Evolutionary conservation across 2,329 filamentous ascomycete species (phyloP), one percentile per base, ranked within the genome.

Genomic region (Aspergillus fijiensis): DNA sequence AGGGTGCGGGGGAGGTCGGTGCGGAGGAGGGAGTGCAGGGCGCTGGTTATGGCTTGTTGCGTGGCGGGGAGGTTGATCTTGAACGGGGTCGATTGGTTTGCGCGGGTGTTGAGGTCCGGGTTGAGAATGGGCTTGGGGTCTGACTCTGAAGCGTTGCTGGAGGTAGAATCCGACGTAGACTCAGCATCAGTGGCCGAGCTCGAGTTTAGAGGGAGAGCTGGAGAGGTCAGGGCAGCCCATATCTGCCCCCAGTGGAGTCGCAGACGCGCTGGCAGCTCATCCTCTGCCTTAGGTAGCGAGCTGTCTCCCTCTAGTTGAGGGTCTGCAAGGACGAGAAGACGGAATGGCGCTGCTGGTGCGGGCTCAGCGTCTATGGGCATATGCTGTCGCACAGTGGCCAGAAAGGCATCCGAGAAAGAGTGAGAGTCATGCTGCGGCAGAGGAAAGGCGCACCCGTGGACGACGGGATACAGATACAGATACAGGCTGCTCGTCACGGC

Each of bases 271-370:
- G 76, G 75, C 47, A 75, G 74, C 61, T 72, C 77, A 73, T 79
- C 80, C 27, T 80, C 74, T 0, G 77, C 74, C 21, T 76, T 72
- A 0, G 88, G 89, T 27, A 97, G 88, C 6, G 91, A 92, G 2
- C 89, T 92, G 72, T 96, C 91, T 68, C 94, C 94, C 78, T 98
- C 94, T 57, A 98, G 85, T 75, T 98, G 94, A 5, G 94, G 94
- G 74, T 98, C 94, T 62, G 90, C 94, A 23, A 98, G 85, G 1
- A 92, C 87, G 14, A 98, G 87, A 3, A 98, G 85, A 60, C 94
- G 86, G 71, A 98, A 96, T 0, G 92, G 91, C 49, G 70, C 45
- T 25, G 67, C 58, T 21, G 53, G 59, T 19, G 63, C 59, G 49
- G 59, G 29, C 23, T 65, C 59, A 5, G 65, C 56, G 33, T 58